phyloP scores from a whole-genome alignment of 2,329 filamentous ascomycete genomes.

The Pseudocercospora vitis region DNA sequence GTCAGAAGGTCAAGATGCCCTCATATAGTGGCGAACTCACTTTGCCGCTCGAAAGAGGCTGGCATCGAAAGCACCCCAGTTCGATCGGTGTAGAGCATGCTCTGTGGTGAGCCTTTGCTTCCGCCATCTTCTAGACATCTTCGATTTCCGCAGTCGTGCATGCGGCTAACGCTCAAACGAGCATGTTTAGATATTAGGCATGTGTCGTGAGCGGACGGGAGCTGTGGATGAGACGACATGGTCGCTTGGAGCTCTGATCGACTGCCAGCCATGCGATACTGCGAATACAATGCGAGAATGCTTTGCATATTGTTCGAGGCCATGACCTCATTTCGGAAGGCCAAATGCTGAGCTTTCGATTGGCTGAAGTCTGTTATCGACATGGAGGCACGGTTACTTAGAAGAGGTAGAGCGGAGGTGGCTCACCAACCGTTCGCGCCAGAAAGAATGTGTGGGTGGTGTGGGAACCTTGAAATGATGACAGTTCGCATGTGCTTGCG shows the following conservation, averaged over 20 bases:
- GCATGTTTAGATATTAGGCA: background rate
- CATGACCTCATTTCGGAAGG: background rate
- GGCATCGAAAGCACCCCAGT: background rate
- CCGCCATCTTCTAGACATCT: constrained; percentile 1
- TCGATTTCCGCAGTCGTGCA: constrained; percentile 9
- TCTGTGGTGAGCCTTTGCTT: background rate
- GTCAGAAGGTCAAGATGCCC: background rate
- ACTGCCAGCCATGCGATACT: background rate
- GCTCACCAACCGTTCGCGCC: background rate
- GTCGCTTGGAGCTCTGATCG: no score
- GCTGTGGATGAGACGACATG: background rate
- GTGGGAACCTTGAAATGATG: background rate
- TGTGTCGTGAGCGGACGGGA: background rate
- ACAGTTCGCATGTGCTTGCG: background rate
- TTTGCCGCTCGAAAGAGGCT: constrained; percentile 2
- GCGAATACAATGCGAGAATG: background rate
- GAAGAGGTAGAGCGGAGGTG: background rate
- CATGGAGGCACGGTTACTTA: background rate
- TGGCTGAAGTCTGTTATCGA: constrained; percentile 2
- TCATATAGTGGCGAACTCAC: background rate
- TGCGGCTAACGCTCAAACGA: constrained; percentile 3
- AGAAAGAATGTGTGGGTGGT: background rate
- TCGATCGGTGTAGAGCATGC: background rate
- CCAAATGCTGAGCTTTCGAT: background rate
- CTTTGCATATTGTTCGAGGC: background rate